Percentiles rank a stretch among this genome's conserved stretches.
Evolutionary conservation across 2,329 filamentous ascomycete genomes (phyloP).

Genomic region (Colletotrichum godetiae): DNA sequence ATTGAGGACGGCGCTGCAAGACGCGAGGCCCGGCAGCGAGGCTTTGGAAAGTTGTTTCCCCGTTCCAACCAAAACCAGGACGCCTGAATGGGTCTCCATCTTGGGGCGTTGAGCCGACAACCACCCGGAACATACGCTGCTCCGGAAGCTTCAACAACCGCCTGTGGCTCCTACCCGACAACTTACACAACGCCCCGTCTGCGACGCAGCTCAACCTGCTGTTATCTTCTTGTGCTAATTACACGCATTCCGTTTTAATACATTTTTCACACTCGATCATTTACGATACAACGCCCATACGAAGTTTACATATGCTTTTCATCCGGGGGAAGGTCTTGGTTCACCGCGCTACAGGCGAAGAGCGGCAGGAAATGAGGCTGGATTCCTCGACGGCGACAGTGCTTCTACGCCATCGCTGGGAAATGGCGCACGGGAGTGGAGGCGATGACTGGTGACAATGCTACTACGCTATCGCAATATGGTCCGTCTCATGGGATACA

Average conservation of each 20-base stretch:
- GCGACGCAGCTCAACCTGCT: constrained; percentile 52
- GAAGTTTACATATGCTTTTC: constrained; percentile 43
- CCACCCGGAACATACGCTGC: constrained; percentile 38
- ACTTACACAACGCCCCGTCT: not conserved
- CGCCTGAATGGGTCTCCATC: constrained; percentile 20
- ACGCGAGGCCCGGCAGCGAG: constrained; percentile 67
- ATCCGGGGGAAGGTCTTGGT: constrained; percentile 38
- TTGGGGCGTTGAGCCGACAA: constrained; percentile 36
- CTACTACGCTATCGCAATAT: constrained; percentile 61
- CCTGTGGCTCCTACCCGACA: not conserved
- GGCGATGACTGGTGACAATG: constrained; percentile 60
- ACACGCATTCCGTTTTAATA: constrained; percentile 2
- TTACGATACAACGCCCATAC: constrained; percentile 35
- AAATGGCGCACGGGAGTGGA: constrained; percentile 58
- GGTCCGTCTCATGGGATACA: constrained; percentile 33
- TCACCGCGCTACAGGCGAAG: constrained; percentile 15
- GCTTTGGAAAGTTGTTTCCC: constrained; percentile 59
- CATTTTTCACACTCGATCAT: constrained; percentile 29
- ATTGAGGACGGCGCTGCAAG: constrained; percentile 71
- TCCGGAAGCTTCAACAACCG: constrained; percentile 45
- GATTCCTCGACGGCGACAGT: constrained; percentile 51
- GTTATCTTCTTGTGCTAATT: constrained; percentile 36
- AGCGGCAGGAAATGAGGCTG: constrained; percentile 36
- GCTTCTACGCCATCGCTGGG: constrained; percentile 60
- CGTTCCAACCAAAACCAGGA: constrained; percentile 43